A percentile compares a stretch with the other conserved stretches of the same genome.
Conservation (phyloP, 371 early-diverging fungal genomes). For the Chytridium lagenaria region DNA sequence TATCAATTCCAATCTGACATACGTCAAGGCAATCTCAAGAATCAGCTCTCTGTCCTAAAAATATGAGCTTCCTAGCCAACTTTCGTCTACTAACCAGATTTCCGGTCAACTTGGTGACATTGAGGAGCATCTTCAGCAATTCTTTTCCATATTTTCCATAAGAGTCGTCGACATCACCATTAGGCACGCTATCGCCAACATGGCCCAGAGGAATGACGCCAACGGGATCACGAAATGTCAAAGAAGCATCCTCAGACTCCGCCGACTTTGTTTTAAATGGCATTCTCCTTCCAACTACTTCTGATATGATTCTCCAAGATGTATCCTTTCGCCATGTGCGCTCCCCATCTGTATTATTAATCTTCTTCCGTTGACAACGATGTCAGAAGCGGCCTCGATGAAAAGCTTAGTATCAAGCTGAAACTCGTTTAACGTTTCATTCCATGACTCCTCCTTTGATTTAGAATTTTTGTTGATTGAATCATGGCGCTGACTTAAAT, state of each 20-base stretch:
- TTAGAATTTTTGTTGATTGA: no score
- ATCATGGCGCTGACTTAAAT: no score
- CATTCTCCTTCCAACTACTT: not conserved
- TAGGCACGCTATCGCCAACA: no score
- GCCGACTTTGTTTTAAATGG: not conserved
- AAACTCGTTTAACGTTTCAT: not conserved
- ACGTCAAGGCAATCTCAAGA: not conserved
- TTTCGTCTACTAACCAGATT: no score
- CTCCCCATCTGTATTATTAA: not conserved
- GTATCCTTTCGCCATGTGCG: not conserved
- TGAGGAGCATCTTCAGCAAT: no score
- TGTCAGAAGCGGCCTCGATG: not conserved
- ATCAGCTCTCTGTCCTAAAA: not conserved
- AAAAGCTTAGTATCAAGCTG: not conserved
- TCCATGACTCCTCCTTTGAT: no score
- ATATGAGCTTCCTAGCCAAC: no score
- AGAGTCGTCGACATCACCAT: no score
- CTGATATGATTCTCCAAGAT: not conserved
- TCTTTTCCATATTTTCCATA: no score
- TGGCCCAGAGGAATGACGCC: no score
- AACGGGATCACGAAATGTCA: not conserved
- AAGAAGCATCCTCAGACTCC: not conserved
- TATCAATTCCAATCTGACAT: not conserved
- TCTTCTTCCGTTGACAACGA: not conserved
- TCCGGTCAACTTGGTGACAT: no score